Conservation (phyloP, 345 rosid species). For the Rhodamnia argentea region DNA sequence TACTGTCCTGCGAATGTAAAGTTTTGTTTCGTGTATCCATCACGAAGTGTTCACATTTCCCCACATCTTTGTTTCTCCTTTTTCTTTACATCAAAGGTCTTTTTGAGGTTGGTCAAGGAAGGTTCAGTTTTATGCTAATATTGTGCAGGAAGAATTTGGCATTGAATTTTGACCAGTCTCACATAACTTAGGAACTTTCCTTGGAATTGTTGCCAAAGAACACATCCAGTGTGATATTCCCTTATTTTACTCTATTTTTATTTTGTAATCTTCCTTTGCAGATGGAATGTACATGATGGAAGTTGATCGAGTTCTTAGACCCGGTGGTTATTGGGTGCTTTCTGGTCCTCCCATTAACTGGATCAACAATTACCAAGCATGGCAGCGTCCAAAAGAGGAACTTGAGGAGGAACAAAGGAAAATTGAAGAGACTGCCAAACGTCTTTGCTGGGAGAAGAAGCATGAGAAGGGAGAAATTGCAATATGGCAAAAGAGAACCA, state of each 20-base stretch:
- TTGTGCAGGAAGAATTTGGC: not conserved
- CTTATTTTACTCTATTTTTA: not conserved
- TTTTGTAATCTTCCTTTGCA: slow-evolving; percentile 5
- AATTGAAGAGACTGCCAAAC: slow-evolving; percentile 51
- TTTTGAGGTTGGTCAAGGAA: not conserved
- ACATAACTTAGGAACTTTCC: not conserved
- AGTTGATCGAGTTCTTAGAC: slow-evolving; percentile 62
- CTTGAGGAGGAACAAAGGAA: slow-evolving; percentile 47
- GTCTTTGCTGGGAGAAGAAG: slow-evolving; percentile 73
- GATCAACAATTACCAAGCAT: slow-evolving; percentile 35
- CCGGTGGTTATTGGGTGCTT: slow-evolving; percentile 67
- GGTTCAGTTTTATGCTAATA: not conserved
- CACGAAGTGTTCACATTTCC: not conserved
- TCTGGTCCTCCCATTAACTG: slow-evolving; percentile 62
- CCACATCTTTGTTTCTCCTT: not conserved
- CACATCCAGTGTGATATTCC: not conserved
- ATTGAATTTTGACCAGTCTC: not conserved
- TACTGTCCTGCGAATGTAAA: not conserved
- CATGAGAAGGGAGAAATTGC: slow-evolving; percentile 56
- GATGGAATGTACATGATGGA: slow-evolving; percentile 65
- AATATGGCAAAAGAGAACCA: slow-evolving; percentile 48
- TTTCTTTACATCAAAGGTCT: not conserved
- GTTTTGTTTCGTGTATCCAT: not conserved
- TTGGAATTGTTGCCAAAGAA: not conserved
- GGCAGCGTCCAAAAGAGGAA: slow-evolving; percentile 47